Conservation (phyloP, 2,329 filamentous ascomycete species). For the Xylaria sp. region DNA sequence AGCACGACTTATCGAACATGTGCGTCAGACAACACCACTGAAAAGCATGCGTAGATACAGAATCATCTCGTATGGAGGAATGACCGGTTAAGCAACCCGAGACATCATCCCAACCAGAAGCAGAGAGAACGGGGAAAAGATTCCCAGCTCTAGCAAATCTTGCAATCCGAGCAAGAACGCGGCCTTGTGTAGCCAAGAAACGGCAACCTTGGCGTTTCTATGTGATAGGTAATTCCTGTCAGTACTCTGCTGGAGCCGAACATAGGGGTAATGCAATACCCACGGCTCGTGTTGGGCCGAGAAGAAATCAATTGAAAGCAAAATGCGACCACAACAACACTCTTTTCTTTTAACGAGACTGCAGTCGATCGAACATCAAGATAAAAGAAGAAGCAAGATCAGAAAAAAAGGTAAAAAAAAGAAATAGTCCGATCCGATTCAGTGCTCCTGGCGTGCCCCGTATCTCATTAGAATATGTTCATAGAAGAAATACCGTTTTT, state of each 20-base stretch:
- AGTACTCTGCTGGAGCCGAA: slow-evolving; percentile 2
- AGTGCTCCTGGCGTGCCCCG: slow-evolving; percentile 18
- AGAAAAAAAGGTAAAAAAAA: background rate
- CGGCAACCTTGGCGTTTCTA: slow-evolving; percentile 1
- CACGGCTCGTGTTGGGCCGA: slow-evolving; percentile 12
- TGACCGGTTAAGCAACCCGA: slow-evolving; percentile 1
- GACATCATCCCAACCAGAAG: slow-evolving; percentile 8
- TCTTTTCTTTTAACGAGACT: background rate
- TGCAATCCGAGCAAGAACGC: background rate
- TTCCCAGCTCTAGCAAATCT: background rate
- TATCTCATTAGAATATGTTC: slow-evolving; percentile 22
- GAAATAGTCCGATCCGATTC: slow-evolving; percentile 12
- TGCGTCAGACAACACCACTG: background rate
- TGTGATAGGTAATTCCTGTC: background rate
- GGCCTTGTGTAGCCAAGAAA: background rate
- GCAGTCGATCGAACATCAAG: slow-evolving; percentile 3
- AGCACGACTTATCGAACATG: slow-evolving; percentile 1
- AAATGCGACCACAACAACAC: slow-evolving; percentile 2
- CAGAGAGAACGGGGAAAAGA: background rate
- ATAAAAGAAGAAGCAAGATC: slow-evolving; percentile 16
- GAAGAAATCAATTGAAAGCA: slow-evolving; percentile 10
- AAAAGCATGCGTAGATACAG: slow-evolving; percentile 16
- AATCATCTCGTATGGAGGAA: slow-evolving; percentile 4
- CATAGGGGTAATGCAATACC: slow-evolving; percentile 9
- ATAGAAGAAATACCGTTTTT: slow-evolving; percentile 9